Base-by-base conservation (phyloP, 352 stramenopile genomes). In the Pythium aquatile region DNA sequence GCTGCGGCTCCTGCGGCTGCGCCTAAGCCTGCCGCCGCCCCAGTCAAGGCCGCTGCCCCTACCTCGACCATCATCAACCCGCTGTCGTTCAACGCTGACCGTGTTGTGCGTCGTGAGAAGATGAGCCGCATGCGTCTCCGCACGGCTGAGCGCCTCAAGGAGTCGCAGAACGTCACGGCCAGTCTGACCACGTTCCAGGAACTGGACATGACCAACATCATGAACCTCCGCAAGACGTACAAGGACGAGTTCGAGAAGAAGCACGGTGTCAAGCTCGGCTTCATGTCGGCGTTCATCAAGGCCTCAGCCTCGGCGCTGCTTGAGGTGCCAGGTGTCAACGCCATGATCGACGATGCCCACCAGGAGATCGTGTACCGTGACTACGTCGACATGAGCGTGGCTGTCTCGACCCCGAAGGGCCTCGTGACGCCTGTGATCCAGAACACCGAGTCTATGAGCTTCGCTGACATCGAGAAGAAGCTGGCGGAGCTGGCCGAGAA, bases 161-260 rank as follows among this genome's bases (percentile, higher is more conserved):
- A 98, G 69, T 97, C 96, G 55, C 97, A 99, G 83, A 99, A 99
- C 81, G 98, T 93, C 29, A 91, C 93, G 17, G 97, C 97, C 37
- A 99, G 98, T 77, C 81, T 99, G 7, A 99, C 97, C 37, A 99
- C 97, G 59, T 99, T 99, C 87, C 97, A 99, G 78, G 97, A 99
- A 69, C 81, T 98, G 17, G 97, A 99, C 77, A 99, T 99, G 97
- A 91, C 89, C 24, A 97, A 97, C 57, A 85, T 99, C 30, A 98
- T 99, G 85, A 84, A 90, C 62, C 66, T 98, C 64, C 86, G 93
- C 48, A 97, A 95, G 68, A 90, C 91, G 68, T 97, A 98, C 85
- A 98, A 98, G 82, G 93, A 98, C 49, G 93, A 91, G 49, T 99
- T 99, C 70, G 85, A 98, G 75, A 90, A 97, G 64, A 98, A 98